These are phyloP conservation scores for Brassica balearica DNA, from an alignment of 441 rosid genomes.

Conservation along the genomic window DNA sequence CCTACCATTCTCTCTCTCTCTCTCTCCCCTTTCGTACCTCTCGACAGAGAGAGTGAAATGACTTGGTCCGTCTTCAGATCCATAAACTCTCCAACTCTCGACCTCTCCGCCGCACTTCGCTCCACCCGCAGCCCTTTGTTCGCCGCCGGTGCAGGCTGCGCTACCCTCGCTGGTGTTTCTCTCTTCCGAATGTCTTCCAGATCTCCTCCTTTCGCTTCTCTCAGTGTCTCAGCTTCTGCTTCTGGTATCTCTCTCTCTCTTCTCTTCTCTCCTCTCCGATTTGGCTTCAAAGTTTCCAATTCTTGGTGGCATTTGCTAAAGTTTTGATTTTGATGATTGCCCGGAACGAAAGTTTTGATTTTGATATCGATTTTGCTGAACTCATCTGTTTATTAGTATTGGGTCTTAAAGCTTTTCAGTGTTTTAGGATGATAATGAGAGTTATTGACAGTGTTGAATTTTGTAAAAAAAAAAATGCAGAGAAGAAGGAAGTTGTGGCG, in stretches of 20 bases:
- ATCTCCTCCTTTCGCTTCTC: conserved; percentile 64
- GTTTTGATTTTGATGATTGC: conserved; percentile 31
- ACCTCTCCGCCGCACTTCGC: conserved; percentile 50
- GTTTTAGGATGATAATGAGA: conserved; percentile 3
- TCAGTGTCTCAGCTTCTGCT: conserved; percentile 51
- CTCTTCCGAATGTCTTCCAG: conserved; percentile 50
- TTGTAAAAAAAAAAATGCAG: conserved; percentile 40
- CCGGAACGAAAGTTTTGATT: neutral
- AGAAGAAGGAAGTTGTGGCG: conserved; percentile 67
- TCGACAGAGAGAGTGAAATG: conserved; percentile 47
- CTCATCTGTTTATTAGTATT: conserved; percentile 5
- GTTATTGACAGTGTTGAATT: neutral
- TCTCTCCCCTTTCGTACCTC: neutral
- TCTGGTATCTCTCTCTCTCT: conserved; percentile 44
- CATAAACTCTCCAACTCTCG: conserved; percentile 49
- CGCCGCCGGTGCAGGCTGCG: conserved; percentile 60
- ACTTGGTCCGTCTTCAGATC: conserved; percentile 62
- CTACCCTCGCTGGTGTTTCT: conserved; percentile 55
- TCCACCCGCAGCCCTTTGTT: conserved; percentile 48
- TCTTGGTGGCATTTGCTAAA: conserved; percentile 8
- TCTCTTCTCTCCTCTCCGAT: neutral
- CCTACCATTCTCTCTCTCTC: conserved; percentile 36
- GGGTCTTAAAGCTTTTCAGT: conserved; percentile 19
- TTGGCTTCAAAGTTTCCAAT: conserved; percentile 2
- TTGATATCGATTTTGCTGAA: neutral